Conservation (phyloP, 192 early-diverging fungal genomes). For the Martensiomyces pterosporus region DNA sequence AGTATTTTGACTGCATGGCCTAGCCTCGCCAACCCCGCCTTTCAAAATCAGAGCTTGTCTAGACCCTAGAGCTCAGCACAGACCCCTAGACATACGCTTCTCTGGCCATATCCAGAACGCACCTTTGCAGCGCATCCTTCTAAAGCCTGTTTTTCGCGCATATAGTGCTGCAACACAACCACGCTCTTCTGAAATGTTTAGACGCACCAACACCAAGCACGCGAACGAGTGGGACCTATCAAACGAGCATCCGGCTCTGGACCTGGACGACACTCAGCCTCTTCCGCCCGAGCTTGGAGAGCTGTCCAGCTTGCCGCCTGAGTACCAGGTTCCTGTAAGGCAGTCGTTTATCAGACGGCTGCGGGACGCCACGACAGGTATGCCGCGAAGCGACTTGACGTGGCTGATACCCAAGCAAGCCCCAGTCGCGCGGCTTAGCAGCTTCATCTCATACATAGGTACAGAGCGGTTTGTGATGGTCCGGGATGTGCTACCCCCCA, state of each 20-base stretch:
- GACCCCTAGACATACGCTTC: too few species aligned
- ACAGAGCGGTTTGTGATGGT: background rate
- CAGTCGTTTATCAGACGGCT: conserved; percentile 19
- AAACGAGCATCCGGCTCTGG: conserved; percentile 14
- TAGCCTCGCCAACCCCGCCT: too few species aligned
- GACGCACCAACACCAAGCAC: background rate
- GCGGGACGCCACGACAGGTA: conserved; percentile 4
- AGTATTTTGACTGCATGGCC: too few species aligned
- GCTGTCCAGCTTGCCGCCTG: conserved; percentile 15
- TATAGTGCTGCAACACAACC: background rate
- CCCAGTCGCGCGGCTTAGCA: conserved; percentile 7
- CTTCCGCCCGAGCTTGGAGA: conserved; percentile 19
- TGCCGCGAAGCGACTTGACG: conserved; percentile 4
- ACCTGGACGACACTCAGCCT: conserved; percentile 19
- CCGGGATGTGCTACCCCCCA: too few species aligned
- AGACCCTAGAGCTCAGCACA: too few species aligned
- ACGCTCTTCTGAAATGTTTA: conserved; percentile 14
- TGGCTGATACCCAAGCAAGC: conserved; percentile 28
- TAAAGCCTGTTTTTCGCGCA: too few species aligned
- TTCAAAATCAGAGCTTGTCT: too few species aligned
- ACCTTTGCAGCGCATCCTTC: too few species aligned
- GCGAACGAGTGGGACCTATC: conserved; percentile 17
- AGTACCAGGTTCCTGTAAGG: conserved; percentile 16
- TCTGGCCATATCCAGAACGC: too few species aligned
- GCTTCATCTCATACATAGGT: conserved; percentile 4